Evolutionary conservation across 108 stramenopile species (phyloP), one percentile per base, ranked within the genome.

Genomic region (Fistulifera solaris): DNA sequence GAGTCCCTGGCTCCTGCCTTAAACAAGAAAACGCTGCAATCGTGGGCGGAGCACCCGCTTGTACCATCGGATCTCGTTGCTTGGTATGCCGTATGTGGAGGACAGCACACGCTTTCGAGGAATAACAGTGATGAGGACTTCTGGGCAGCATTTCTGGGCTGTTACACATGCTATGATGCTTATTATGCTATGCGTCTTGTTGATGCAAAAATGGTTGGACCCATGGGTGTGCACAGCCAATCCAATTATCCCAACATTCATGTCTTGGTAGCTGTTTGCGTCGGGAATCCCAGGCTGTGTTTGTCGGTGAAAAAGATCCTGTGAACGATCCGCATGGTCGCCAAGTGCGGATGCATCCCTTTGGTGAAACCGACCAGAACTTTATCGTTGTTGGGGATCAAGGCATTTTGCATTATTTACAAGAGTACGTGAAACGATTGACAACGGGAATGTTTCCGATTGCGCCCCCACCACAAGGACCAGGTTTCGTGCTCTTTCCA

Each of bases 141-240:
- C 16, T 59, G 45, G 45, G 44, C 58, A 8, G 46, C 45, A 22
- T 48, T 59, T 17, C 47, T 59, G 45, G 58, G 58, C n/a, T 47
- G 58, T 17, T 59, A 48, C 31, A 47, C 58, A n/a, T 59, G 58
- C 31, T 59, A 59, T 19, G 17, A 59, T 31, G 40, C 4, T 17
- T 48, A 27, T 21, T 59, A 48, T 22, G 45, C 58, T n/a, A 59
- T 59, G 58, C 25, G 58, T 35, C 58, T 59, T n/a, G 10, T 48
- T 17, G 43, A 48, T n/a, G 58, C 47, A 48, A 48, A 38, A 45
- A 11, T 11, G 4, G 5, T 45, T 45, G 44, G 44, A 45, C 31
- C 31, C 6, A 35, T 8, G 8, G 8, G 8, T 35, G 8, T 35
- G 31, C 31, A 35, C 8, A 35, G 31, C 8, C 31, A 35, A 35